phyloP scores from a whole-genome alignment of 2,329 filamentous ascomycete genomes.

The Penicillium freii region DNA sequence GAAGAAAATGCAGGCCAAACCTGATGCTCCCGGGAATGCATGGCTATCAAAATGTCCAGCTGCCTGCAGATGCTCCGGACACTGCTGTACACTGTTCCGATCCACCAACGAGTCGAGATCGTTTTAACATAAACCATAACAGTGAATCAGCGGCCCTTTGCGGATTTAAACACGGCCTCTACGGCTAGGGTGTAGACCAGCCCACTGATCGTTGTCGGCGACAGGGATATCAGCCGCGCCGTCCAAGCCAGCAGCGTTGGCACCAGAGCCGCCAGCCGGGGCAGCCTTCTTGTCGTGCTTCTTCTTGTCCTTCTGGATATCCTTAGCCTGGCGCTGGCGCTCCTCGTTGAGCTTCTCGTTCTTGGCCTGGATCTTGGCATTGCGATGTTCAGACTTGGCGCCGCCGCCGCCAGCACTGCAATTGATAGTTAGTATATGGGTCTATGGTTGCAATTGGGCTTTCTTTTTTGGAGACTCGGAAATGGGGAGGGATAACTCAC shows the following conservation, averaged over 20 bases:
- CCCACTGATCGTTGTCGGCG: conserved; percentile 28
- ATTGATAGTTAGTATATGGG: conserved; percentile 2
- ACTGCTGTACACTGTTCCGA: conserved; percentile 2
- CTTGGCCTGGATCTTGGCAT: conserved; percentile 77
- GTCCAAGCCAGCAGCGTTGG: conserved; percentile 18
- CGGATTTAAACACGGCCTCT: conserved; percentile 33
- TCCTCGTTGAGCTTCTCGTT: conserved; percentile 79
- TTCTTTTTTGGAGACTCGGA: not conserved
- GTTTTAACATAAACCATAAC: not conserved
- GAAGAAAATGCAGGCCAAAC: conserved; percentile 10
- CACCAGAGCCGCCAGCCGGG: conserved; percentile 25
- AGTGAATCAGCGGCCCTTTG: not conserved
- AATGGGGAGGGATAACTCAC: conserved; percentile 49
- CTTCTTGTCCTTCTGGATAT: conserved; percentile 46
- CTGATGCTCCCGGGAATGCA: conserved; percentile 1
- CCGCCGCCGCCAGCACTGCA: conserved; percentile 75
- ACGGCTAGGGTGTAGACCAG: conserved; percentile 47
- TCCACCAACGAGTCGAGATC: not conserved
- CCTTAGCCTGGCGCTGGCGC: conserved; percentile 54
- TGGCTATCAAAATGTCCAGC: conserved; percentile 3
- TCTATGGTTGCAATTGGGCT: not conserved
- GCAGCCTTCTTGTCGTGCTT: conserved; percentile 28
- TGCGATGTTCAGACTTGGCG: conserved; percentile 65
- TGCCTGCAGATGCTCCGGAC: conserved; percentile 3
- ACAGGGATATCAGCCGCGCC: conserved; percentile 10